Evolutionary conservation across 305 asterid genomes (phyloP).

Genomic region (Fraxinus baroniana): DNA sequence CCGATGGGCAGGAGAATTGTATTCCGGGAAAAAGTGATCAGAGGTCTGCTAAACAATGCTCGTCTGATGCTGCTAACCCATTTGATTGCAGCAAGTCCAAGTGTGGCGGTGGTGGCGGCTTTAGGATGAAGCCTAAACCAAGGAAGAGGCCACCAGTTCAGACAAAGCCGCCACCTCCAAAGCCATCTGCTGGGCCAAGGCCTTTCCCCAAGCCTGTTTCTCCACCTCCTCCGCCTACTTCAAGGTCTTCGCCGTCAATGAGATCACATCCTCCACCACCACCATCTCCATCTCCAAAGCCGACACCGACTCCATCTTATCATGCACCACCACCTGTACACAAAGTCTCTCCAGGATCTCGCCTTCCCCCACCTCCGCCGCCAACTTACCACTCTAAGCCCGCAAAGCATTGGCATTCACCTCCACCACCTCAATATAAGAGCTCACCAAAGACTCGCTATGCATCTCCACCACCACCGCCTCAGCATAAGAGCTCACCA

Average conservation of each 20-base stretch:
- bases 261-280: conserved; percentile 40
- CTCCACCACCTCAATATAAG: conserved; percentile 24
- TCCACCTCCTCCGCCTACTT: conserved; percentile 48
- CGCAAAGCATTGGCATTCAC: background rate
- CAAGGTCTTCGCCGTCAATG: conserved; percentile 35
- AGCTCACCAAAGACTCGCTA: conserved; percentile 15
- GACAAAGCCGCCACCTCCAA: conserved; percentile 42
- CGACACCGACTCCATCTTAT: conserved; percentile 36
- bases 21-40: conserved; percentile 60
- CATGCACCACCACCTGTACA: conserved; percentile 42
- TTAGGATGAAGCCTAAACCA: background rate
- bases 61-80: conserved; percentile 64
- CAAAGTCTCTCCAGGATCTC: conserved; percentile 40
- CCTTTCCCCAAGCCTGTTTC: background rate
- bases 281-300: conserved; percentile 13
- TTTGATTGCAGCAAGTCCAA: conserved; percentile 63
- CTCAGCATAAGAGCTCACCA: conserved; percentile 13
- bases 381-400: conserved; percentile 2
- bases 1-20: conserved; percentile 64
- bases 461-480: conserved; percentile 28
- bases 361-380: conserved; percentile 30
- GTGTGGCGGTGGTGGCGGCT: conserved; percentile 29
- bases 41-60: conserved; percentile 62
- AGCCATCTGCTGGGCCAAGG: conserved; percentile 18
- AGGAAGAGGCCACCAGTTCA: conserved; percentile 19